Base-by-base conservation (phyloP, 139 green algal genomes). In the Nannochloris sp. region DNA sequence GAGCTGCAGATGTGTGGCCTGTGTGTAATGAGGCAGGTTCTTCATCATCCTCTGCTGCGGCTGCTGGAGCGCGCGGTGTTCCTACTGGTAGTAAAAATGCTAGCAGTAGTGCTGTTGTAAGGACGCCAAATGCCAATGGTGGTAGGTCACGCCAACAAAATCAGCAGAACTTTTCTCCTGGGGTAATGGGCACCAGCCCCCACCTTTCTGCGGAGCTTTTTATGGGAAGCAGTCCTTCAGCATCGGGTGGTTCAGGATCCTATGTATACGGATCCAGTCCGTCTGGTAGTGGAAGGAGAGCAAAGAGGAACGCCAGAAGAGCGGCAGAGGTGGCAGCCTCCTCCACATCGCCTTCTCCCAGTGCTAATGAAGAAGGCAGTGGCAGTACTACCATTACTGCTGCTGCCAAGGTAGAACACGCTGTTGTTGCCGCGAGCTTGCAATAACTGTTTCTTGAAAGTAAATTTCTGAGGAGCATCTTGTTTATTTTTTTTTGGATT, bases 231-330 rank as follows among this genome's bases (percentile, higher is more conserved):
- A 63, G 65, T 47, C 64, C 57, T 14, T 31, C 12, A n/a, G 19
- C 42, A 6, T 34, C 13, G 0, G 46, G 64, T 24, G 24, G 13
- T 27, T 6, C 19, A 19, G 42, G 42, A 47, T 34, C 13, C 32
- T 34, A 27, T 9, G 8, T 60, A 13, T 53, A 32, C 10, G 73
- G 73, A 29, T 66, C 36, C 56, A 69, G 61, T 19, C 73, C 73
- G 31, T 46, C 33, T 19, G 73, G 73, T 15, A 65, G 44, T 12
- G 74, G 74, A 0, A 34, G 74, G 3, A 57, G 76, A 6, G 76
- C 76, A 0, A 68, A 61, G 51, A 53, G 76, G 25, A 82, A 82
- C 44, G 76, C 76, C 10, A 42, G 54, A 5, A 60, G 76, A 1
- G 64, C 64, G 0, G 76, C 76, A n/a, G 14, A 25, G 31, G 57